Conservation (phyloP, 2,329 filamentous ascomycete species). For the Hypoxylon sp. region DNA sequence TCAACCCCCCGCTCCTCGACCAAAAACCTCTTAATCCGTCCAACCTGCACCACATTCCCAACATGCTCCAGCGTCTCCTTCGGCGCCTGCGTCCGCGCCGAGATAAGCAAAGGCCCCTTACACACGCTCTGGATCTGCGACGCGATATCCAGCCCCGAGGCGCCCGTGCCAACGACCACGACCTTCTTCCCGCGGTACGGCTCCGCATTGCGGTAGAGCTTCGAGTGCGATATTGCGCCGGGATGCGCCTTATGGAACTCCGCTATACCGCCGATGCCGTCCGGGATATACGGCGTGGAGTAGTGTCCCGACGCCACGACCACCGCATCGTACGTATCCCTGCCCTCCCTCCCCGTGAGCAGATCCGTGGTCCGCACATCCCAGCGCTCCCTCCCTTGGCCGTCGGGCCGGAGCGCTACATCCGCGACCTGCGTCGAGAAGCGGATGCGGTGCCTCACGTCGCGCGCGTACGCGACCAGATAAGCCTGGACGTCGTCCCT, state of each 20-base stretch:
- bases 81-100: conserved; percentile 67
- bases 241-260: conserved; percentile 74
- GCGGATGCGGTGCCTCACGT: conserved; percentile 75
- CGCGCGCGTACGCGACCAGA: conserved; percentile 78
- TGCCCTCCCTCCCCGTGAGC: conserved; percentile 57
- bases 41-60: conserved; percentile 65
- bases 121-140: conserved; percentile 78
- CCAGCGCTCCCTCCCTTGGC: conserved; percentile 69
- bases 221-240: conserved; percentile 78
- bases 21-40: conserved; percentile 72
- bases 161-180: conserved; percentile 85
- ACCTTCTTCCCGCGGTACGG: conserved; percentile 79
- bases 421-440: conserved; percentile 80
- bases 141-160: conserved; percentile 88
- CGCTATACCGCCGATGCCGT: conserved; percentile 68
- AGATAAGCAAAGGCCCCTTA: conserved; percentile 74
- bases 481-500: conserved; percentile 81
- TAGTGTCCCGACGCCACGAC: conserved; percentile 84
- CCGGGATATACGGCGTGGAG: conserved; percentile 76
- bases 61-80: conserved; percentile 61
- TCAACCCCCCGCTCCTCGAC: conserved; percentile 71
- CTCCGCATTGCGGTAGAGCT: conserved; percentile 79
- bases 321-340: conserved; percentile 78
- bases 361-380: conserved; percentile 69
- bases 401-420: conserved; percentile 50